Conservation (phyloP, 257 asterid genomes). For the Rhazya stricta region DNA sequence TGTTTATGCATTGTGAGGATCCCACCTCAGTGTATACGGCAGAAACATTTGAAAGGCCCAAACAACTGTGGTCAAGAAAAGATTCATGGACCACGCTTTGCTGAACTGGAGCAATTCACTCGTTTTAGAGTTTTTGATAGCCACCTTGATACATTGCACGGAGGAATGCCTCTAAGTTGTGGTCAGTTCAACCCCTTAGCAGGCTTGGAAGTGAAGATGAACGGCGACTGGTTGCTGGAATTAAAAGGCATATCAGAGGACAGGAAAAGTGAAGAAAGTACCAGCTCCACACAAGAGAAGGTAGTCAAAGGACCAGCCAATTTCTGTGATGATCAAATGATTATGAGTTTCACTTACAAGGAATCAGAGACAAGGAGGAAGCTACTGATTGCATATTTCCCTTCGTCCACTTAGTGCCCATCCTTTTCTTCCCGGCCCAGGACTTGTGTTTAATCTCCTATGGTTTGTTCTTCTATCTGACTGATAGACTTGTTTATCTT, state of each 20-base stretch:
- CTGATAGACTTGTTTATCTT: not conserved
- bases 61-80: not conserved
- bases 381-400: not conserved
- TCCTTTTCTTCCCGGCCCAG: not conserved
- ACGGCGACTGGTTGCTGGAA: not conserved
- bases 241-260: not conserved
- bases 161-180: not conserved
- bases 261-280: not conserved
- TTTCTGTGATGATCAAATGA: conserved; percentile 10
- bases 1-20: conserved; percentile 12
- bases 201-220: not conserved
- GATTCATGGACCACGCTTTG: conserved; percentile 14
- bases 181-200: not conserved
- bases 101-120: not conserved
- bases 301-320: not conserved
- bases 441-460: not conserved
- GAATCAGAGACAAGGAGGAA: not conserved
- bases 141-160: not conserved
- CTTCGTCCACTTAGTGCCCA: not conserved
- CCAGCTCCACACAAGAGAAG: not conserved
- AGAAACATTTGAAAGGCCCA: conserved; percentile 8
- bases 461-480: not conserved
- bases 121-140: not conserved
- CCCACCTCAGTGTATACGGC: conserved; percentile 12
- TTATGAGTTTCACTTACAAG: conserved; percentile 9